These are phyloP conservation scores for Penicillium griseofulvum DNA, from an alignment of 2,329 filamentous ascomycete genomes.

Conservation along the genomic window DNA sequence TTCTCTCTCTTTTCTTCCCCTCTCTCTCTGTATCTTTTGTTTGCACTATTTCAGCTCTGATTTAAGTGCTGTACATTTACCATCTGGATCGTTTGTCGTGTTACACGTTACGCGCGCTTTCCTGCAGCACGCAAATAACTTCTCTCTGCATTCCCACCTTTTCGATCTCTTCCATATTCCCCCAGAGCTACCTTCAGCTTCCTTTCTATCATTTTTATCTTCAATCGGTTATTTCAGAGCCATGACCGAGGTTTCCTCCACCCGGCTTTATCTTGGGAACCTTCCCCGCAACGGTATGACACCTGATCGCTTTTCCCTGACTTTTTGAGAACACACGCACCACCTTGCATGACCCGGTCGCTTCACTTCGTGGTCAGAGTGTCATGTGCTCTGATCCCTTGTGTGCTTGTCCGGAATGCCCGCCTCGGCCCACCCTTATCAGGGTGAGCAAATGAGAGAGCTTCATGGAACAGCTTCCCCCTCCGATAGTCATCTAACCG, in stretches of 20 bases:
- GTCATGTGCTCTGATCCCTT: background rate
- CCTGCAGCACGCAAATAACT: conserved; percentile 11
- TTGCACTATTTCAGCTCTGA: too few species aligned
- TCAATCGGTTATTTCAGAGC: conserved; percentile 16
- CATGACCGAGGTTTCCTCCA: conserved; percentile 88
- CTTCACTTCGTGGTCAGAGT: conserved; percentile 5
- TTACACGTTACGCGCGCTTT: conserved; percentile 6
- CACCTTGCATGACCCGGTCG: conserved; percentile 12
- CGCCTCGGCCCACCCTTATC: background rate
- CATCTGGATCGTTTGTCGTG: background rate
- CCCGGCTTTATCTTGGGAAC: conserved; percentile 95
- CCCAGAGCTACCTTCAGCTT: conserved; percentile 1
- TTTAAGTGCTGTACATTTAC: background rate
- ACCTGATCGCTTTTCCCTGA: conserved; percentile 26
- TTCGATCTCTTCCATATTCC: conserved; percentile 5
- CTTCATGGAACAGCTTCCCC: conserved; percentile 1
- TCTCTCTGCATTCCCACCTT: background rate
- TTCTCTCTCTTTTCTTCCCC: conserved; percentile 14
- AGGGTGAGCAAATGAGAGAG: background rate
- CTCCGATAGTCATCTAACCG: background rate
- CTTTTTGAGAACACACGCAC: conserved; percentile 3
- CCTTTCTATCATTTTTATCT: conserved; percentile 5
- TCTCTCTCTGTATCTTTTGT: background rate
- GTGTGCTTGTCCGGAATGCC: background rate
- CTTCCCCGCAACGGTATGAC: conserved; percentile 88